phyloP scores from a whole-genome alignment of 2,329 filamentous ascomycete species.

The Didymella lethalis region DNA sequence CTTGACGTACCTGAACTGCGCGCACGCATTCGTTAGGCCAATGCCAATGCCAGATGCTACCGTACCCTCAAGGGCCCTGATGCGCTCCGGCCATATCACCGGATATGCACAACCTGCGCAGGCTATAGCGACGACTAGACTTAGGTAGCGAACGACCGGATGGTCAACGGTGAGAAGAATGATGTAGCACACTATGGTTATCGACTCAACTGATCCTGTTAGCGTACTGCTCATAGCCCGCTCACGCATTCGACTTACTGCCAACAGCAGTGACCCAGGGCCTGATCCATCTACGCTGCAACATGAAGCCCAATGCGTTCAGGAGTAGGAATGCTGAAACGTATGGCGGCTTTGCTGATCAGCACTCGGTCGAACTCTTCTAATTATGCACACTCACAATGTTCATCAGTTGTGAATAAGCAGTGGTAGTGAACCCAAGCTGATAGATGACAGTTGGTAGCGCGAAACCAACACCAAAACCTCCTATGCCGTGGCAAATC shows the following conservation, averaged over 20 bases:
- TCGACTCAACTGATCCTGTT: constrained; percentile 24
- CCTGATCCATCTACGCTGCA: constrained; percentile 32
- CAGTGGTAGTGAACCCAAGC: constrained; percentile 32
- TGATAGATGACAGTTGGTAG: constrained; percentile 34
- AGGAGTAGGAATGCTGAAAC: constrained; percentile 30
- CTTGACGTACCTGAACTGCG: constrained; percentile 28
- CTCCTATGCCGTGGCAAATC: constrained; percentile 34
- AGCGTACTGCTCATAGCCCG: not conserved
- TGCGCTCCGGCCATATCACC: constrained; percentile 32
- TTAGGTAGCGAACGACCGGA: constrained; percentile 29
- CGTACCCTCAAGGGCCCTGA: constrained; percentile 30
- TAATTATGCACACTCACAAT: constrained; percentile 28
- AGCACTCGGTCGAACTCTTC: not conserved
- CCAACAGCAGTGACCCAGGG: constrained; percentile 29
- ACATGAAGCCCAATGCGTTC: constrained; percentile 28
- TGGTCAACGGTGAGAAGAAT: constrained; percentile 29
- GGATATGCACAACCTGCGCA: constrained; percentile 32
- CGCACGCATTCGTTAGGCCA: constrained; percentile 32
- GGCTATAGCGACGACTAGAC: constrained; percentile 24
- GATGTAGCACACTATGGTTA: constrained; percentile 30
- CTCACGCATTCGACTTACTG: constrained; percentile 14
- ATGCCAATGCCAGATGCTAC: constrained; percentile 33
- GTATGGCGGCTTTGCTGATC: constrained; percentile 26
- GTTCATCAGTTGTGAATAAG: constrained; percentile 33
- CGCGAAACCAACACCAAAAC: constrained; percentile 28